Evolutionary conservation across 768 basidiomycete genomes (phyloP).

Genomic region (Lactarius sanguifluus): DNA sequence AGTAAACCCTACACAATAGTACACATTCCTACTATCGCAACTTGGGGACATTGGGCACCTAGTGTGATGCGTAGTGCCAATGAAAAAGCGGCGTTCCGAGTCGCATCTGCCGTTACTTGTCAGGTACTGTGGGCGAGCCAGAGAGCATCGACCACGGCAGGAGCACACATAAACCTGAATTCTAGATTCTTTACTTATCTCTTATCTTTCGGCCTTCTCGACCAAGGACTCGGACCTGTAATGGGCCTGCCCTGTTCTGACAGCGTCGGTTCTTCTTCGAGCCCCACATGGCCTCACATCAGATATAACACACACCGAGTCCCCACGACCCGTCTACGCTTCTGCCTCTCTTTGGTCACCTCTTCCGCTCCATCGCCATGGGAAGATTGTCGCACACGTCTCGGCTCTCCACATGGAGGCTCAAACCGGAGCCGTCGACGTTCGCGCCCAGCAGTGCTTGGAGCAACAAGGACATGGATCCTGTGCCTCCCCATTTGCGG

Average conservation of each 20-base stretch:
- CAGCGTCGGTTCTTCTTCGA: not conserved
- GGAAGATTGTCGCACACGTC: not conserved
- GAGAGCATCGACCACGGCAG: no score
- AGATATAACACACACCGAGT: not conserved
- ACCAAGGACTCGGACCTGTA: no score
- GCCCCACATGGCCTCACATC: not conserved
- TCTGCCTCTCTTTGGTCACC: not conserved
- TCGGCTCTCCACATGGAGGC: conserved; percentile 45
- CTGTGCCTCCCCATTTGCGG: conserved; percentile 56
- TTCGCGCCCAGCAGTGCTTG: conserved; percentile 60
- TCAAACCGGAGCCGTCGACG: conserved; percentile 51
- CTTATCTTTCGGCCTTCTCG: no score
- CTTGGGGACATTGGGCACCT: no score
- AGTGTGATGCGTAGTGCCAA: not conserved
- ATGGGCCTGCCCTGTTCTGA: no score
- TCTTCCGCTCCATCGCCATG: conserved; percentile 7
- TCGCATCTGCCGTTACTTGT: not conserved
- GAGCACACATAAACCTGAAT: no score
- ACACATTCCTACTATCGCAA: no score
- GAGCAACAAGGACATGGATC: conserved; percentile 78
- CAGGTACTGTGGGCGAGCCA: not conserved
- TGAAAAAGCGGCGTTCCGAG: not conserved
- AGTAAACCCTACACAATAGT: no score
- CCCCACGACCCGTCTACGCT: not conserved
- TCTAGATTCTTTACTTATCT: no score